Conservation (phyloP, 106 monocot species). For the Agapanthus africanus region DNA sequence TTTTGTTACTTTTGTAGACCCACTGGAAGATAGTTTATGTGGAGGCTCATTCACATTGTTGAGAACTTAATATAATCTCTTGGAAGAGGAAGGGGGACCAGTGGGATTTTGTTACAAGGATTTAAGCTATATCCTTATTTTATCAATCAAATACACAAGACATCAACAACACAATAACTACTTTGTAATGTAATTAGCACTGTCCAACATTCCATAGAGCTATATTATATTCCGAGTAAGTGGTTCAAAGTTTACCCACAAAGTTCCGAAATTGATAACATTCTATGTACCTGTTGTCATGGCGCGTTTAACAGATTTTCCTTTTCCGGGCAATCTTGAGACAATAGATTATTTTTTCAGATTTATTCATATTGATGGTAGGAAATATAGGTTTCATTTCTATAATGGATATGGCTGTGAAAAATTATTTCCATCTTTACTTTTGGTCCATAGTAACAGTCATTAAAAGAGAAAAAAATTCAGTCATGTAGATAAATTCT, state of each 20-base stretch:
- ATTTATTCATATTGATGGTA: not conserved
- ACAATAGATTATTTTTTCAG: not conserved
- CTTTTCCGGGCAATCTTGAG: not conserved
- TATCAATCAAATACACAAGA: too few relatives aligned
- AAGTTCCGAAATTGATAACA: not conserved
- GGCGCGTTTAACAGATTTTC: not conserved
- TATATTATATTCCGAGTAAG: not conserved
- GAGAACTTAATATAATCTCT: too few relatives aligned
- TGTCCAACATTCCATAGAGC: not conserved
- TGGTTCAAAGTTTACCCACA: not conserved
- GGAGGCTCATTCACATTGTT: too few relatives aligned
- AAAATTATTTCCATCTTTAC: not conserved
- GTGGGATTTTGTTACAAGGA: too few relatives aligned
- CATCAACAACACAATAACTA: too few relatives aligned
- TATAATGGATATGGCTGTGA: not conserved
- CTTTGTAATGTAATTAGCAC: too few relatives aligned
- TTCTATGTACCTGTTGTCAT: not conserved
- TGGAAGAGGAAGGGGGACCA: too few relatives aligned
- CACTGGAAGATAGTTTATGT: too few relatives aligned
- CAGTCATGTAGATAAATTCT: not conserved
- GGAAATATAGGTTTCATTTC: not conserved
- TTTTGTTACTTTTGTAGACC: too few relatives aligned
- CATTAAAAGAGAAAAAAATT: not conserved
- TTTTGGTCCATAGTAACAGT: not conserved
- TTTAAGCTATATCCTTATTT: too few relatives aligned